Percentiles rank a stretch among this genome's conserved stretches.
phyloP scores from a whole-genome alignment of 345 rosid species.

The Combretum micranthum region DNA sequence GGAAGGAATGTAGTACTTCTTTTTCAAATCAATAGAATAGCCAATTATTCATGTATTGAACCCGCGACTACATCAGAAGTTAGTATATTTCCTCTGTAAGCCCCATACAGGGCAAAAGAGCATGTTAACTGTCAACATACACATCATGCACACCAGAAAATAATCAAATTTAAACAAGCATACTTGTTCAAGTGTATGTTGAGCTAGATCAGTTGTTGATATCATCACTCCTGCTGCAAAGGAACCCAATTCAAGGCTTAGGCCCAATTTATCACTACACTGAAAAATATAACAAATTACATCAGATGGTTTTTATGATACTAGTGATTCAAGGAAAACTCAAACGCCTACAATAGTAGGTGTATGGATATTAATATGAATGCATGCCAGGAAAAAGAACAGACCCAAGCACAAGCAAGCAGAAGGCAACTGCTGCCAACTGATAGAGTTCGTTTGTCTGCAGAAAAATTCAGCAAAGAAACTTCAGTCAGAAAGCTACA shows the following conservation, averaged over 20 bases:
- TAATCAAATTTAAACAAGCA: slow-evolving; percentile 15
- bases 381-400: slow-evolving; percentile 21
- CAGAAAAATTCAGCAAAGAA: slow-evolving; percentile 17
- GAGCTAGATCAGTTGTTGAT: slow-evolving; percentile 92
- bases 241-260: slow-evolving; percentile 96
- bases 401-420: slow-evolving; percentile 96
- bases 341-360: too few species aligned
- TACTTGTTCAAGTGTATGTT: slow-evolving; percentile 94
- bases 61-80: too few species aligned
- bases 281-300: slow-evolving; percentile 30
- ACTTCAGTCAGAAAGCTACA: neutral
- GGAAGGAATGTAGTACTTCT: too few species aligned
- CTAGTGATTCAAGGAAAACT: neutral
- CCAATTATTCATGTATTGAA: too few species aligned
- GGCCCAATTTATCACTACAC: slow-evolving; percentile 97
- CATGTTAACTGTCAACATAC: slow-evolving; percentile 9
- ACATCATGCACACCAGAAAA: slow-evolving; percentile 4
- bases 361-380: neutral
- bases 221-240: slow-evolving; percentile 99
- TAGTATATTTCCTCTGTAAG: neutral
- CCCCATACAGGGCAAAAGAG: slow-evolving; percentile 1
- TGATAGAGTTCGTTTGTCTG: slow-evolving; percentile 99
- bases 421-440: slow-evolving; percentile 93
- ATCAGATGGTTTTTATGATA: neutral
- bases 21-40: too few species aligned